A percentile compares a stretch with the other conserved stretches of the same genome.
phyloP scores from a whole-genome alignment of 1,284 basidiomycete species.

The Ceratobasidium sp. region DNA sequence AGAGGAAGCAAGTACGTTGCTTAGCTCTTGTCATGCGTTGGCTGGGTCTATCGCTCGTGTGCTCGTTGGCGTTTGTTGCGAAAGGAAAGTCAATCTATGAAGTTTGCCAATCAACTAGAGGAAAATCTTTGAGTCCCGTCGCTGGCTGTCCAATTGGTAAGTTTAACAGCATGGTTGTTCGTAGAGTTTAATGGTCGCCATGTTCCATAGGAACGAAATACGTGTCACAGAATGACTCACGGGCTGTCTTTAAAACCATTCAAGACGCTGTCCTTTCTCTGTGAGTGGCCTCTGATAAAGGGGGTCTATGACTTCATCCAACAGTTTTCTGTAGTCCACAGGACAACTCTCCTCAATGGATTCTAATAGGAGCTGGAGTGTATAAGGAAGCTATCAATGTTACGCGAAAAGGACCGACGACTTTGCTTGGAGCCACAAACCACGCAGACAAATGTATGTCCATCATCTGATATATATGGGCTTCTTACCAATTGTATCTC shows the following conservation, averaged over 20 bases:
- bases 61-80: conserved; percentile 25
- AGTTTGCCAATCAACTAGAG: conserved; percentile 27
- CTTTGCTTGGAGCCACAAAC: conserved; percentile 54
- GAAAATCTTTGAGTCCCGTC: conserved; percentile 7
- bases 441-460: background rate
- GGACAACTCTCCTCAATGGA: conserved; percentile 51
- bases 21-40: conserved; percentile 1
- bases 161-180: background rate
- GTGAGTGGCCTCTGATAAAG: too few species aligned
- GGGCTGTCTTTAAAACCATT: conserved; percentile 58
- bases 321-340: conserved; percentile 48
- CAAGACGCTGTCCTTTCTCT: conserved; percentile 63
- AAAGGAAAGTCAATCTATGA: conserved; percentile 29
- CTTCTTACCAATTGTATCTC: background rate
- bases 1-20: background rate
- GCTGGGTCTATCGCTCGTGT: conserved; percentile 4
- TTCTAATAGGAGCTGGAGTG: conserved; percentile 67
- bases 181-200: background rate
- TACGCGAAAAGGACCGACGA: conserved; percentile 61
- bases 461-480: background rate
- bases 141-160: conserved; percentile 32
- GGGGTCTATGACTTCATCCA: too few species aligned
- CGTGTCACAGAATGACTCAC: conserved; percentile 59
- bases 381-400: conserved; percentile 69
- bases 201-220: conserved; percentile 58